Evolutionary conservation across 2,329 filamentous ascomycete species (phyloP).

Genomic region (Fusarium solani-melongenae): DNA sequence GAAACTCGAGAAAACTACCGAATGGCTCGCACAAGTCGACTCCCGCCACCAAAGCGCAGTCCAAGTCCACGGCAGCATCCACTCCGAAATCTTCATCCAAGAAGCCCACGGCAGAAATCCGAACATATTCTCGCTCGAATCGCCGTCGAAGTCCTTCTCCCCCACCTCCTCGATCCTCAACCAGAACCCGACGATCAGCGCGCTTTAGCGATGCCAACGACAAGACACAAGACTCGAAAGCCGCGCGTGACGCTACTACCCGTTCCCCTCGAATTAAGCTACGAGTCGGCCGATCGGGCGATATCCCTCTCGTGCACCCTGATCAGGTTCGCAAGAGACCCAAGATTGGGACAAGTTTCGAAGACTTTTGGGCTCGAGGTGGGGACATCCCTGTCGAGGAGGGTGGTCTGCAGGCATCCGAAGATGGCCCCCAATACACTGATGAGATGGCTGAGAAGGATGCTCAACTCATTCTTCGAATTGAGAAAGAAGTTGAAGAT

Average conservation of each 20-base stretch:
- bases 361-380: conserved; percentile 67
- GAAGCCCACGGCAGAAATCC: conserved; percentile 44
- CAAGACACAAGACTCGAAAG: conserved; percentile 18
- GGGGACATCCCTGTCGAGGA: conserved; percentile 65
- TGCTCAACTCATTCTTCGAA: conserved; percentile 73
- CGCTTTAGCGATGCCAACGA: conserved; percentile 49
- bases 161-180: conserved; percentile 53
- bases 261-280: conserved; percentile 61
- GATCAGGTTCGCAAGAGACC: conserved; percentile 65
- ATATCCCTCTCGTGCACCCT: conserved; percentile 69
- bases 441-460: conserved; percentile 74
- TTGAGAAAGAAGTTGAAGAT: conserved; percentile 78
- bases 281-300: conserved; percentile 51
- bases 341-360: conserved; percentile 65
- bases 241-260: conserved; percentile 35
- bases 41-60: conserved; percentile 39
- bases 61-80: conserved; percentile 37
- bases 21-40: conserved; percentile 42
- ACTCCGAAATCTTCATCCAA: conserved; percentile 47
- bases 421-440: conserved; percentile 68
- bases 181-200: conserved; percentile 56
- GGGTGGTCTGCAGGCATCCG: conserved; percentile 65
- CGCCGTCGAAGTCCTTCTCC: conserved; percentile 57
- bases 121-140: conserved; percentile 46
- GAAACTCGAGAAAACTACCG: conserved; percentile 40